Evolutionary conservation across 2,329 filamentous ascomycete genomes (phyloP), one percentile per base, ranked within the genome.

Genomic region (Sclerotinia borealis): DNA sequence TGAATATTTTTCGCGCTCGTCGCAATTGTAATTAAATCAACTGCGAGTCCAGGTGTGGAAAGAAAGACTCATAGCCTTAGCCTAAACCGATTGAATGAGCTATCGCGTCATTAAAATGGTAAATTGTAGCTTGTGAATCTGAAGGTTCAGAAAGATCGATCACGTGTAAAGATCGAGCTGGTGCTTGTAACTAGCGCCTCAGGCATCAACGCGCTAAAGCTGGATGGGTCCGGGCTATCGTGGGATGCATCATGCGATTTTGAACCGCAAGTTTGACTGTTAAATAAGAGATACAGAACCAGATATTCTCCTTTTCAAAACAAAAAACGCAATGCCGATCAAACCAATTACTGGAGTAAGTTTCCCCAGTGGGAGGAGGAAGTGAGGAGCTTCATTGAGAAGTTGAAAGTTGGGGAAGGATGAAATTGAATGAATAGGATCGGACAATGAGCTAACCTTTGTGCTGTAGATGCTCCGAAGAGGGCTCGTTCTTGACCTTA

Each of bases 401-500:
- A 34, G 27, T 39, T 54, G 34, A 8, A 54, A 39, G 51, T 54
- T 52, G 36, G 43, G 43, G 34, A 27, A 56, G 39, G n/a, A 4
- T 17, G 13, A 19, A 25, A 34, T 39, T 27, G 63, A 63, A 61
- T 37, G 50, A 41, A 39, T 64, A 63, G 61, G 67, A 25, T 31
- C 19, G 47, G 61, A 68, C 64, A 31, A 63, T 70, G 65, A 43
- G 68, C 72, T 75, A 68, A 74, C 66, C 68, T 68, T 64, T 59
- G 50, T 52, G 43, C 61, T 66, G 27, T 72, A 85, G 82, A 84
- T 84, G 81, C 81, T 85, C 78, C 81, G 81, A 72, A 77, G 81
- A 74, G 77, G 80, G 74, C 76, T 84, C 68, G 81, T 85, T 72
- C 79, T 85, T 73, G 82, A 85, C 73, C 77, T 85, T 71, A 80